A percentile compares a stretch with the other conserved stretches of the same genome.
Evolutionary conservation across 495 filamentous ascomycete species (phyloP).

Genomic region (Penicillium parvum): DNA sequence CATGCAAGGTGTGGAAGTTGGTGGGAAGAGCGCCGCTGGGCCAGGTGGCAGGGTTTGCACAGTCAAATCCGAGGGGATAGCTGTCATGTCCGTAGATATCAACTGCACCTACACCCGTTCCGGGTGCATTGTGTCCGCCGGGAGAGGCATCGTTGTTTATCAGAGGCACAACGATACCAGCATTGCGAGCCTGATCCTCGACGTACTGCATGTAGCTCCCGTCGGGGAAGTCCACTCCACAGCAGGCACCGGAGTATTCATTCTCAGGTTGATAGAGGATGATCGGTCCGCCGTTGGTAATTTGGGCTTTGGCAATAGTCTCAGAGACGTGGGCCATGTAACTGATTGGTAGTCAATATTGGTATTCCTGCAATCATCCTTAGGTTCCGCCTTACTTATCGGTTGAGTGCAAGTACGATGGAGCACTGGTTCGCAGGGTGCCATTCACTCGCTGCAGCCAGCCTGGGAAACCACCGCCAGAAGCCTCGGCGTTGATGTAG

Average conservation of each 20-base stretch:
- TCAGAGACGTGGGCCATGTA: slow-evolving; percentile 46
- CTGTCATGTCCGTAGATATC: slow-evolving; percentile 77
- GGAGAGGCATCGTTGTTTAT: slow-evolving; percentile 68
- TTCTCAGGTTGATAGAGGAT: slow-evolving; percentile 79
- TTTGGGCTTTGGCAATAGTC: slow-evolving; percentile 68
- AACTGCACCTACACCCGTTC: slow-evolving; percentile 56
- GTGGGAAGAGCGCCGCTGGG: slow-evolving; percentile 43
- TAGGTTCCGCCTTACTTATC: slow-evolving; percentile 51
- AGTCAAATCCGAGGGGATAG: slow-evolving; percentile 67
- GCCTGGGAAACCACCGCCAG: slow-evolving; percentile 60
- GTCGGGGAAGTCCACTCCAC: slow-evolving; percentile 48
- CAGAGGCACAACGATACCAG: slow-evolving; percentile 68
- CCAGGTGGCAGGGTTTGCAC: slow-evolving; percentile 50
- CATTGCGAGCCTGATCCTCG: slow-evolving; percentile 60
- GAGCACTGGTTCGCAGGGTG: slow-evolving; percentile 53
- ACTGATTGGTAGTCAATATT: slow-evolving; percentile 11
- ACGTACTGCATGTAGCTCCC: slow-evolving; percentile 65
- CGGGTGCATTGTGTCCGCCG: slow-evolving; percentile 60
- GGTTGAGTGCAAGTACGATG: slow-evolving; percentile 61
- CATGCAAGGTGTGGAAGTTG: slow-evolving; percentile 44
- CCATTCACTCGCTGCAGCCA: slow-evolving; percentile 63
- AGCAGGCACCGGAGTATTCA: slow-evolving; percentile 56
- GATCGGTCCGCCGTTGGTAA: slow-evolving; percentile 73
- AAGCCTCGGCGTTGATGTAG: slow-evolving; percentile 64
- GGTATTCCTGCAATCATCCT: no score